Evolutionary conservation across 805 yeast species (phyloP).

Genomic region (Myxozyma mucilagina): DNA sequence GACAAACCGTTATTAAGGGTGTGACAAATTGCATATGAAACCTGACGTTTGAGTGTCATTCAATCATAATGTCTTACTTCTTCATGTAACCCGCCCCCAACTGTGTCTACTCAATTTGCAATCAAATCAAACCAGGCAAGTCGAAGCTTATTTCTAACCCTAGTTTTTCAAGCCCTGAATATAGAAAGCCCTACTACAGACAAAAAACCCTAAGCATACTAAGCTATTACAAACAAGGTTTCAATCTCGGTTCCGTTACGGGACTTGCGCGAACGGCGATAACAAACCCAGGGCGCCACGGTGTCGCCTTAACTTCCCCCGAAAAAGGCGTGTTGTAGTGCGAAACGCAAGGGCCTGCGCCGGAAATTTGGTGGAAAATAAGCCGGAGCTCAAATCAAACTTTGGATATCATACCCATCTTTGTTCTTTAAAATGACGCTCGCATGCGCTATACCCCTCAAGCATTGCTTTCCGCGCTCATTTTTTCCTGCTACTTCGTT

Average conservation of each 20-base stretch:
- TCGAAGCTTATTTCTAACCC: no score
- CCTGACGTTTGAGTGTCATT: no score
- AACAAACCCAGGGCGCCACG: conserved; percentile 3
- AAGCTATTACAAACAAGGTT: background rate
- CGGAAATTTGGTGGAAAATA: background rate
- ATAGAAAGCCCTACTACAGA: no score
- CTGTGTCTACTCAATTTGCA: no score
- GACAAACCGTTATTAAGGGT: no score
- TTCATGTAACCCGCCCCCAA: no score
- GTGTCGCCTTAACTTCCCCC: background rate
- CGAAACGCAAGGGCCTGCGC: background rate
- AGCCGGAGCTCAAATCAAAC: background rate
- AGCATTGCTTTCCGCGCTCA: background rate
- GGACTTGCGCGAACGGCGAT: conserved; percentile 8
- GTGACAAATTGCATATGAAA: no score
- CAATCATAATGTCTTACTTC: no score
- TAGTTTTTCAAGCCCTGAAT: no score
- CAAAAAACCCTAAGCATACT: background rate
- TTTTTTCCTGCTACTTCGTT: background rate
- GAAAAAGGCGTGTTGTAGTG: background rate
- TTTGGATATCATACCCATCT: no score
- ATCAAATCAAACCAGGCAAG: no score
- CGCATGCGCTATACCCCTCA: background rate
- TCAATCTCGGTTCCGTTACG: background rate
- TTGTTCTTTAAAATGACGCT: background rate